Percentiles rank a stretch among this genome's conserved stretches.
These are phyloP conservation scores for Ochromonas danica DNA, from an alignment of 108 stramenopile species.

Conservation along the genomic window DNA sequence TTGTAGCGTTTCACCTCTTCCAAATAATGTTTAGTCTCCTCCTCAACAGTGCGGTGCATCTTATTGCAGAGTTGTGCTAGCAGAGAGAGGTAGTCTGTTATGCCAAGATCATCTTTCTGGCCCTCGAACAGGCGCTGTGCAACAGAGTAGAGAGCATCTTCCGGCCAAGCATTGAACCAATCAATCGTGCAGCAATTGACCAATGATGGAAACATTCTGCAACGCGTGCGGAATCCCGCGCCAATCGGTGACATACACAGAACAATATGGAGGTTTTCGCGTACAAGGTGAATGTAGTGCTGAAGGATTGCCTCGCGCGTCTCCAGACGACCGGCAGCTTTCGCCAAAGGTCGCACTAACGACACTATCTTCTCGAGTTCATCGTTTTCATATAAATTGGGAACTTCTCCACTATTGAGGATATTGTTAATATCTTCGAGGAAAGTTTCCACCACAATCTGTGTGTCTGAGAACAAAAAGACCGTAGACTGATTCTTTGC, in stretches of 20 bases:
- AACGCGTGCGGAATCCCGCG: conserved; percentile 62
- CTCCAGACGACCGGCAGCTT: conserved; percentile 55
- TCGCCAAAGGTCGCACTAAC: conserved; percentile 53
- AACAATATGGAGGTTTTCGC: conserved; percentile 62
- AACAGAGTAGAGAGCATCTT: conserved; percentile 68
- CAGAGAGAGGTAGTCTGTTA: conserved; percentile 50
- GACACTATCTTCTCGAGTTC: conserved; percentile 53
- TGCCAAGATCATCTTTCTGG: conserved; percentile 56
- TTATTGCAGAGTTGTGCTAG: conserved; percentile 54
- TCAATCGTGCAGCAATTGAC: conserved; percentile 61
- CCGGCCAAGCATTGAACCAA: conserved; percentile 75
- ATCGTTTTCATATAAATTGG: conserved; percentile 62
- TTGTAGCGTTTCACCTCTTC: conserved; percentile 53
- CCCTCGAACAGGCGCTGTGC: conserved; percentile 59
- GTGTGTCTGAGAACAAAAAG: conserved; percentile 65
- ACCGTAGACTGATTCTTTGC: conserved; percentile 52
- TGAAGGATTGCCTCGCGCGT: conserved; percentile 56
- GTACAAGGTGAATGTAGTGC: conserved; percentile 57
- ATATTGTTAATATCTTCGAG: conserved; percentile 66
- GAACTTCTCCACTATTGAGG: conserved; percentile 61
- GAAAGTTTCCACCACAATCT: conserved; percentile 60
- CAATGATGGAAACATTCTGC: conserved; percentile 59
- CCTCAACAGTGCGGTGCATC: conserved; percentile 59
- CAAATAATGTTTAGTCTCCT: conserved; percentile 39
- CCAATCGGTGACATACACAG: conserved; percentile 69